Evolutionary conservation across 2,329 filamentous ascomycete genomes (phyloP).

Genomic region (Dactylella cylindrospora): DNA sequence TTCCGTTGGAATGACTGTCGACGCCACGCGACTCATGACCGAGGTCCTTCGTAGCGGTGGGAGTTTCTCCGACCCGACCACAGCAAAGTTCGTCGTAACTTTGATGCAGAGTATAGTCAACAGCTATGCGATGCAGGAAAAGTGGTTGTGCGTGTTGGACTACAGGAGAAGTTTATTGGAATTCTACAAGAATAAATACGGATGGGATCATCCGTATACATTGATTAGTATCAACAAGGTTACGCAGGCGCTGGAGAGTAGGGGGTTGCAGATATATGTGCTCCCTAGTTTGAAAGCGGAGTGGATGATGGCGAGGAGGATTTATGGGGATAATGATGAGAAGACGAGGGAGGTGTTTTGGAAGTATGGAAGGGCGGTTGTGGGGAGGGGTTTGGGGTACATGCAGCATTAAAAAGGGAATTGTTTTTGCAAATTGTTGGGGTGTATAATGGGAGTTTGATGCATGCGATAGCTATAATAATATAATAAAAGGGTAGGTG

Average conservation of each 20-base stretch:
- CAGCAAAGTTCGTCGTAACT: neutral
- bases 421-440: no score
- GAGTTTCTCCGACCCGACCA: neutral
- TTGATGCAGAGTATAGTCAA: constrained; percentile 15
- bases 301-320: neutral
- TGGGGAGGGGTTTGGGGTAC: neutral
- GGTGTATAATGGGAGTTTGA: no score
- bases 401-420: neutral
- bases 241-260: neutral
- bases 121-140: neutral
- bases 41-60: constrained; percentile 3
- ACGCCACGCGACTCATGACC: neutral
- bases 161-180: neutral
- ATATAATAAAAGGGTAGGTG: no score
- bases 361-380: neutral
- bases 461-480: no score
- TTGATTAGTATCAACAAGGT: constrained; percentile 3
- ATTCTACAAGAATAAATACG: neutral
- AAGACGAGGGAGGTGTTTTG: neutral
- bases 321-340: constrained; percentile 1
- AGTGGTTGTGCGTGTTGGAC: neutral
- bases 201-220: constrained; percentile 11
- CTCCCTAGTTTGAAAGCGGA: neutral
- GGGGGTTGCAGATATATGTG: constrained; percentile 3
- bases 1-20: constrained; percentile 10